Evolutionary conservation across 1,284 basidiomycete species (phyloP).

Genomic region (Cystobasidium slooffiae): DNA sequence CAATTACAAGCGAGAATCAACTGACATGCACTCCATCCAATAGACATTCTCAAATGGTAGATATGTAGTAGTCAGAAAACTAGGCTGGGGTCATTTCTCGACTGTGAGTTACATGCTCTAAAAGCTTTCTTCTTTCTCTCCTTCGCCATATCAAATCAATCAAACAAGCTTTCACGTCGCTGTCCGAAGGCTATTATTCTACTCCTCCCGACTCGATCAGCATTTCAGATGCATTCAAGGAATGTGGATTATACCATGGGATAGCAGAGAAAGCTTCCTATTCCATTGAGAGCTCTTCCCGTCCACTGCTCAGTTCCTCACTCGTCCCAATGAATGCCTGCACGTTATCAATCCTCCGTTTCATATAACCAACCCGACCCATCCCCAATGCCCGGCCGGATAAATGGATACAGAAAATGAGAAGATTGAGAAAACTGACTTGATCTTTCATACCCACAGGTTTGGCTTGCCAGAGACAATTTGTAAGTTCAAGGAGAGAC

Average conservation of each 20-base stretch:
- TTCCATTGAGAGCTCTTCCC: no score
- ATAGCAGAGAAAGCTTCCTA: no score
- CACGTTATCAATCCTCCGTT: no score
- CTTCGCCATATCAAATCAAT: not conserved
- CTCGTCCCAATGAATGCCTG: no score
- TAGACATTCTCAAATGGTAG: conserved; percentile 82
- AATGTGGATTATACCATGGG: no score
- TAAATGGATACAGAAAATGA: not conserved
- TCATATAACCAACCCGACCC: no score
- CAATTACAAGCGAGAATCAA: not conserved
- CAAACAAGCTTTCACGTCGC: no score
- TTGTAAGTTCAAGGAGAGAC: conserved; percentile 64
- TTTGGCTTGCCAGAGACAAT: conserved; percentile 86
- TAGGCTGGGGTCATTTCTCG: conserved; percentile 96
- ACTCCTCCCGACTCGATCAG: no score
- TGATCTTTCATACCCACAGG: conserved; percentile 61
- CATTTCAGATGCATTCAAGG: no score
- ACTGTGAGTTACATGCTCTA: conserved; percentile 54
- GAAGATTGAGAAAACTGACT: not conserved
- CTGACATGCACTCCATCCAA: not conserved
- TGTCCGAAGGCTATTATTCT: no score
- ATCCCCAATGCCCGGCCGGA: no score
- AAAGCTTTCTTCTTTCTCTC: not conserved
- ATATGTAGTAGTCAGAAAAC: conserved; percentile 90
- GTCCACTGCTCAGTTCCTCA: no score